Conservation (phyloP, 139 green algal species). For the Eudorina sp. region DNA sequence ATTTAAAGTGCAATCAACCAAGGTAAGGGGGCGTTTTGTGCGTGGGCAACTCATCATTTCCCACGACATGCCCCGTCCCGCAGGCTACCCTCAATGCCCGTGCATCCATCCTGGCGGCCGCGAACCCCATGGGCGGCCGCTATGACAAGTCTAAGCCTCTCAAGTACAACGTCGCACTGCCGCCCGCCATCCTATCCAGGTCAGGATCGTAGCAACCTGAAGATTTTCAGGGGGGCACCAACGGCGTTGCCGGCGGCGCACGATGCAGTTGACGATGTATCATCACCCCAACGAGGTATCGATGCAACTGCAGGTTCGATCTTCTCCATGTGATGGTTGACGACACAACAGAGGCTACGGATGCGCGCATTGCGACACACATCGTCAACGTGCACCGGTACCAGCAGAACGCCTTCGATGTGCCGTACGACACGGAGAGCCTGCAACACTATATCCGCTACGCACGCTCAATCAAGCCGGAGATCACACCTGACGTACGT, state of each 20-base stretch:
- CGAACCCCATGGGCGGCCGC: constrained; percentile 85
- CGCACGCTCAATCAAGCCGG: constrained; percentile 89
- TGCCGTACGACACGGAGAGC: constrained; percentile 87
- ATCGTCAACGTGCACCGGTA: constrained; percentile 84
- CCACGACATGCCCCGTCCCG: too few species aligned
- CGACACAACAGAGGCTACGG: constrained; percentile 84
- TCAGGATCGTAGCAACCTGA: too few species aligned
- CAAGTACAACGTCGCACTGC: constrained; percentile 98
- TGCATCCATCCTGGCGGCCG: constrained; percentile 95
- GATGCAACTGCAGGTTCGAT: constrained; percentile 98
- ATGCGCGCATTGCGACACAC: constrained; percentile 86
- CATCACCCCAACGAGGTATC: too few species aligned
- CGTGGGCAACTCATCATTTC: too few species aligned
- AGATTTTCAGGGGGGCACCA: too few species aligned
- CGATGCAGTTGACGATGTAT: too few species aligned
- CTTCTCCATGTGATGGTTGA: constrained; percentile 97
- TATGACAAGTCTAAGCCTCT: constrained; percentile 90
- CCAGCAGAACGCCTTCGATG: constrained; percentile 61
- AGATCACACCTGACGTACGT: constrained; percentile 71
- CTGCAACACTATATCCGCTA: constrained; percentile 98
- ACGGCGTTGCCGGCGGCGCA: too few species aligned
- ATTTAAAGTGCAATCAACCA: too few species aligned
- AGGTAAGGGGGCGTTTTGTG: too few species aligned
- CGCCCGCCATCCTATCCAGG: constrained; percentile 97
- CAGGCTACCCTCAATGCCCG: constrained; percentile 96